phyloP scores from a whole-genome alignment of 805 yeast genomes.

The Teunomyces tritomae region DNA sequence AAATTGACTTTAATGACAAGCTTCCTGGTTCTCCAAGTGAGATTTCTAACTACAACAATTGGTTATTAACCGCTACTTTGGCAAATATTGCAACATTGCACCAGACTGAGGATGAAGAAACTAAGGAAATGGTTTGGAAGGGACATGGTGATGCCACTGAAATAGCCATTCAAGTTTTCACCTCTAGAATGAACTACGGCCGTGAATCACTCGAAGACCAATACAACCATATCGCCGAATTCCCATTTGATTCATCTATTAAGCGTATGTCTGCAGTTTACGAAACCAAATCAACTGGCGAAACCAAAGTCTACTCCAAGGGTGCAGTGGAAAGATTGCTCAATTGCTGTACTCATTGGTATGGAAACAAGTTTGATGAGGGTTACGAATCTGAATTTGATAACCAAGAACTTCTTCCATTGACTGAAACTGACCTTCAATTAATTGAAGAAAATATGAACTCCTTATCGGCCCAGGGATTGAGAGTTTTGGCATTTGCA shows the following conservation, averaged over 20 bases:
- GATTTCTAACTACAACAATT: constrained; percentile 37
- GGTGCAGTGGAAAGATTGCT: constrained; percentile 78
- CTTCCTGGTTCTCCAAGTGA: constrained; percentile 16
- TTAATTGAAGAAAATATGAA: constrained; percentile 55
- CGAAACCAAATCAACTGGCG: constrained; percentile 16
- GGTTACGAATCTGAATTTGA: constrained; percentile 16
- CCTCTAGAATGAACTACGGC: constrained; percentile 53
- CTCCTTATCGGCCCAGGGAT: constrained; percentile 59
- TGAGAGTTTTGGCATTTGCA: constrained; percentile 62
- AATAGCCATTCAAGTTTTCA: constrained; percentile 80
- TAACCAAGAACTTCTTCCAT: constrained; percentile 14
- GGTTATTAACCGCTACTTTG: constrained; percentile 66
- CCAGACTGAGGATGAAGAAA: constrained; percentile 40
- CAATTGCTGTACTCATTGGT: constrained; percentile 55
- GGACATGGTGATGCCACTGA: constrained; percentile 91
- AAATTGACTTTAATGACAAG: constrained; percentile 23
- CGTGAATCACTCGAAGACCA: constrained; percentile 37
- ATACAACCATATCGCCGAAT: constrained; percentile 55
- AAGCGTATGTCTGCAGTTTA: constrained; percentile 72
- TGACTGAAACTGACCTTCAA: constrained; percentile 40
- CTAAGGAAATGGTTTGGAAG: constrained; percentile 54
- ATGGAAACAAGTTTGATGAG: constrained; percentile 29
- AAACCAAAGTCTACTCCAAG: constrained; percentile 49
- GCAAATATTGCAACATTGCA: constrained; percentile 77
- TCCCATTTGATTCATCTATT: constrained; percentile 71